These are phyloP conservation scores for Carnegiea gigantea DNA, from an alignment of 179 eudicot species.

Conservation along the genomic window DNA sequence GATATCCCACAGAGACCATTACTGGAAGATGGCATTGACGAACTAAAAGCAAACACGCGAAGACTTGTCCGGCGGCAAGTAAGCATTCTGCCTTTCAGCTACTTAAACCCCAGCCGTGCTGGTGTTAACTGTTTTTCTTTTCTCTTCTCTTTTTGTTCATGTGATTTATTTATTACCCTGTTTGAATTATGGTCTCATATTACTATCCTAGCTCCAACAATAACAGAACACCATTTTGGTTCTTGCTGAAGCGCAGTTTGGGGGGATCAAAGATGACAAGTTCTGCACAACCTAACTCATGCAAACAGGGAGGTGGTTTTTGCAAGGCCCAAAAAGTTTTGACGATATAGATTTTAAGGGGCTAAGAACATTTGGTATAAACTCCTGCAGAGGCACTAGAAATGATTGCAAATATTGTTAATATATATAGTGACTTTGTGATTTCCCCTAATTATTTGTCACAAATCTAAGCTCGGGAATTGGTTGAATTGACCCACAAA, in stretches of 20 bases:
- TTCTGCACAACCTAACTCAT: background rate
- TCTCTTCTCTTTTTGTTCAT: too few relatives aligned
- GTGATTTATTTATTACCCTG: background rate
- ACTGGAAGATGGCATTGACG: slow-evolving; percentile 62
- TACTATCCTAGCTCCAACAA: background rate
- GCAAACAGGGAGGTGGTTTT: background rate
- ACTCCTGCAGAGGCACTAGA: background rate
- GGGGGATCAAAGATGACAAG: background rate
- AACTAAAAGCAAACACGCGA: slow-evolving; percentile 68
- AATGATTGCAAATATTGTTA: background rate
- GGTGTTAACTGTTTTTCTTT: background rate
- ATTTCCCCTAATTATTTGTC: background rate
- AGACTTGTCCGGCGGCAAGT: slow-evolving; percentile 97
- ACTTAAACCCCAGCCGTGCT: background rate
- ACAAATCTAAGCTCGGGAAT: background rate
- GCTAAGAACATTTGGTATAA: too few relatives aligned
- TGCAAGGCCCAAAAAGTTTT: background rate
- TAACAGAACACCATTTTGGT: background rate
- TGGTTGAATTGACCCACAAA: background rate
- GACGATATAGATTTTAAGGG: too few relatives aligned
- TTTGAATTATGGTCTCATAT: too few relatives aligned
- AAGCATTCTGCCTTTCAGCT: slow-evolving; percentile 27
- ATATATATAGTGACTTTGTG: background rate
- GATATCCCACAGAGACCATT: slow-evolving; percentile 37
- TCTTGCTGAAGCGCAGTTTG: background rate